Evolutionary conservation across 106 monocot species (phyloP).

Genomic region (Dioscorea zingiberensis): DNA sequence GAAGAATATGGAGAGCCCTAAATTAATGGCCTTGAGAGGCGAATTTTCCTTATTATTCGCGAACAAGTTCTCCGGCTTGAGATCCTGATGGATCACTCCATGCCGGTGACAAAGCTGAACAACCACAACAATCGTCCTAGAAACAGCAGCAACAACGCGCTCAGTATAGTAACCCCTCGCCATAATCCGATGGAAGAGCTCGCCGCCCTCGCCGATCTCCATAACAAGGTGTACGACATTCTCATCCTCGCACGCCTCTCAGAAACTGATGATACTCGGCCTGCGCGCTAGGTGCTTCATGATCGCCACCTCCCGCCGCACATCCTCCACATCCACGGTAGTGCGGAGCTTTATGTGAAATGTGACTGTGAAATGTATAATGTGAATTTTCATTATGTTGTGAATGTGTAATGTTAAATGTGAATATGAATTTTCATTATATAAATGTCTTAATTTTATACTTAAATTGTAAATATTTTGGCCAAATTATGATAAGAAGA

Average conservation of each 20-base stretch:
- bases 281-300: conserved; percentile 81
- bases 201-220: conserved; percentile 98
- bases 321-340: conserved; percentile 88
- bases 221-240: conserved; percentile 92
- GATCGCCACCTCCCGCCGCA: conserved; percentile 93
- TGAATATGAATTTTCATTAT: too few species aligned
- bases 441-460: too few species aligned
- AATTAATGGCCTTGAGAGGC: too few species aligned
- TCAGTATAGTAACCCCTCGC: conserved; percentile 95
- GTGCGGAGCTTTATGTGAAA: conserved; percentile 98
- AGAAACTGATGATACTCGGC: conserved; percentile 62
- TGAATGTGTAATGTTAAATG: too few species aligned
- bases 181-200: conserved; percentile 93
- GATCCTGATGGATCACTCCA: conserved; percentile 72
- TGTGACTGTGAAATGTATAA: too few species aligned
- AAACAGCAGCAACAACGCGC: conserved; percentile 72
- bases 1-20: too few species aligned
- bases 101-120: conserved; percentile 84
- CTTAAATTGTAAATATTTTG: too few species aligned
- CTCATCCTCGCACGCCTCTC: conserved; percentile 92
- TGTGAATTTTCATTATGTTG: too few species aligned
- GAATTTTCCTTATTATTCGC: conserved; percentile 83
- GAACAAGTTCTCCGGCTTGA: conserved; percentile 83
- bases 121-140: conserved; percentile 80
- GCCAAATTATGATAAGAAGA: too few species aligned